phyloP scores from a whole-genome alignment of 1,284 basidiomycete species.

The Meira miltonrushii region DNA sequence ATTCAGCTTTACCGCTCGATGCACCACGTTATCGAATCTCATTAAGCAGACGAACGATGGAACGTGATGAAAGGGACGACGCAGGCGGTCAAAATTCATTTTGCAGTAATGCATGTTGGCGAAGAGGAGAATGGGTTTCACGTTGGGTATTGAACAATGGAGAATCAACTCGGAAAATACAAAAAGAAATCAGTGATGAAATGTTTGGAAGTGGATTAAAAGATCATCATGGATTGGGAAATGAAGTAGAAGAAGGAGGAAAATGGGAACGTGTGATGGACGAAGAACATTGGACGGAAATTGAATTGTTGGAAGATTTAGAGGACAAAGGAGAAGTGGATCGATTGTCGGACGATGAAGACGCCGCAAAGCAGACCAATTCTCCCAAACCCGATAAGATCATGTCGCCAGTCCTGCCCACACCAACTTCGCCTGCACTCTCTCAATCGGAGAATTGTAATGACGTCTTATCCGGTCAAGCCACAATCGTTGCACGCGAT shows the following conservation, averaged over 20 bases:
- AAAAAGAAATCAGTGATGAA: not conserved
- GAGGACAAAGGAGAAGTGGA: slow-evolving; percentile 9
- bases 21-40: slow-evolving; percentile 11
- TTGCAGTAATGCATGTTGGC: slow-evolving; percentile 7
- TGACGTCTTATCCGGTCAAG: too few species aligned
- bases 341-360: slow-evolving; percentile 3
- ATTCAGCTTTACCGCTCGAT: slow-evolving; percentile 2
- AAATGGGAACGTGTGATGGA: slow-evolving; percentile 7
- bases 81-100: slow-evolving; percentile 3
- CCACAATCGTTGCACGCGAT: too few species aligned
- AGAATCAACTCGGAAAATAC: not conserved
- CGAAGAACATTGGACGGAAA: slow-evolving; percentile 2
- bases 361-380: too few species aligned
- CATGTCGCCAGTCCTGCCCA: too few species aligned
- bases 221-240: not conserved
- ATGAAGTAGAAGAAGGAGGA: slow-evolving; percentile 3
- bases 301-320: slow-evolving; percentile 10
- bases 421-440: too few species aligned
- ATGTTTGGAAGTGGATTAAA: not conserved
- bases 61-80: slow-evolving; percentile 8
- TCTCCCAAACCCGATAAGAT: too few species aligned
- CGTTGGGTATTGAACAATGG: slow-evolving; percentile 1
- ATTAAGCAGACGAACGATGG: slow-evolving; percentile 3
- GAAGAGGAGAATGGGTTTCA: slow-evolving; percentile 9
- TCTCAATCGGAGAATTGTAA: too few species aligned